A percentile compares a stretch with the other conserved stretches of the same genome.
These are phyloP conservation scores for Kuraishia ogatae DNA, from an alignment of 805 yeast species.

Conservation along the genomic window DNA sequence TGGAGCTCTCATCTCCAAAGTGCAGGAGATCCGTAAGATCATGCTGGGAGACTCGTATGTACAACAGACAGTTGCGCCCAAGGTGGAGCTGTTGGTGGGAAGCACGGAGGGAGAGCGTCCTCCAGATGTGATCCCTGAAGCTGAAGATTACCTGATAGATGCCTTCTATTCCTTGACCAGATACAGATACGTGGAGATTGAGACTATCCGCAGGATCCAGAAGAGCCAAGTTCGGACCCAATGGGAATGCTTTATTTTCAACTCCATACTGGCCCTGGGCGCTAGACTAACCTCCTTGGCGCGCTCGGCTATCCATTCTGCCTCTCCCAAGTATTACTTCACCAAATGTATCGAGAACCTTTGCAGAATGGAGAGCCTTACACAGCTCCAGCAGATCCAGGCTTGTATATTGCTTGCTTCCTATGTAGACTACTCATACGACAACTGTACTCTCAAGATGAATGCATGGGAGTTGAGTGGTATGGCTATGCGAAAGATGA, in stretches of 20 bases:
- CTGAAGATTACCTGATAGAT: constrained; percentile 9
- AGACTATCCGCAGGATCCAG: constrained; percentile 5
- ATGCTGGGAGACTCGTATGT: constrained; percentile 7
- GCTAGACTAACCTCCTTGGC: constrained; percentile 11
- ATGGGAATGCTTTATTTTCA: constrained; percentile 11
- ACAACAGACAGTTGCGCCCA: not conserved
- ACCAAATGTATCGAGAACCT: constrained; percentile 10
- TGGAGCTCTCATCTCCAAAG: constrained; percentile 15
- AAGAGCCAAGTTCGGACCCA: constrained; percentile 4
- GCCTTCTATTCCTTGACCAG: constrained; percentile 12
- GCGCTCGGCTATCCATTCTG: constrained; percentile 10
- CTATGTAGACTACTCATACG: constrained; percentile 13
- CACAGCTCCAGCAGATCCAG: constrained; percentile 12
- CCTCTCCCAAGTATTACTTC: constrained; percentile 12
- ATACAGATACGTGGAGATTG: constrained; percentile 10
- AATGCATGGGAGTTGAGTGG: constrained; percentile 16
- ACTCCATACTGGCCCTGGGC: constrained; percentile 12
- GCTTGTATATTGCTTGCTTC: constrained; percentile 13
- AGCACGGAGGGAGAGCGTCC: constrained; percentile 8
- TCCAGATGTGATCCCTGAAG: constrained; percentile 6
- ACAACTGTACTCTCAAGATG: constrained; percentile 9
- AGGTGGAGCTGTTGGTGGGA: constrained; percentile 7
- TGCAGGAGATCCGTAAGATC: constrained; percentile 12
- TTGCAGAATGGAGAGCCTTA: constrained; percentile 5
- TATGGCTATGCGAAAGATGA: constrained; percentile 12